A percentile compares a stretch with the other conserved stretches of the same genome.
Conservation (phyloP, 768 basidiomycete genomes). For the Lentinula boryana region DNA sequence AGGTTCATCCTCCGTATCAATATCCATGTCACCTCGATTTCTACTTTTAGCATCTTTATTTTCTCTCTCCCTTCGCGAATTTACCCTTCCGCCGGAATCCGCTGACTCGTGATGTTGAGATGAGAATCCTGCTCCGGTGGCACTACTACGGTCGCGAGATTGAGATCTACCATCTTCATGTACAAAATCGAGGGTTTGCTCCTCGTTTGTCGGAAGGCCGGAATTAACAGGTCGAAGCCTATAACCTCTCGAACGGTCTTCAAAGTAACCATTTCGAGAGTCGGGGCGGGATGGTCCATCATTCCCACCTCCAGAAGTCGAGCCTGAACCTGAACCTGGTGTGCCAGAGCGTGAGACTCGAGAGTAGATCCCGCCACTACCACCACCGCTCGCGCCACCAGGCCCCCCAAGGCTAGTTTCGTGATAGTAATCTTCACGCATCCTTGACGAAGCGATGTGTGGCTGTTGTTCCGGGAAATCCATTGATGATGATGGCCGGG, state of each 20-base stretch:
- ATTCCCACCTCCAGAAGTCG: constrained; percentile 25
- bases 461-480: constrained; percentile 1
- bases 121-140: constrained; percentile 25
- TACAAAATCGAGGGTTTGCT: constrained; percentile 31
- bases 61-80: constrained; percentile 17
- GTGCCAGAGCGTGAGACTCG: constrained; percentile 48
- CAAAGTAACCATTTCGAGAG: constrained; percentile 43
- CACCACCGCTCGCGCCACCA: constrained; percentile 12
- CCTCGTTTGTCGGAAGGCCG: constrained; percentile 27
- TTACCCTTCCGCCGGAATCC: constrained; percentile 27
- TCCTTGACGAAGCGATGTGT: neutral
- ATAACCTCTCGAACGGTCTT: constrained; percentile 43
- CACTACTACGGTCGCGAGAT: constrained; percentile 31
- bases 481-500: neutral
- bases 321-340: constrained; percentile 47
- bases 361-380: constrained; percentile 22
- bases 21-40: constrained; percentile 58
- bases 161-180: constrained; percentile 48
- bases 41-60: constrained; percentile 38
- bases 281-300: constrained; percentile 49
- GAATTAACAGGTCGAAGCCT: constrained; percentile 45
- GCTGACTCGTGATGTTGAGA: constrained; percentile 32
- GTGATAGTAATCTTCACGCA: constrained; percentile 16
- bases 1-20: constrained; percentile 38
- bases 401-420: constrained; percentile 32